phyloP scores from a whole-genome alignment of 257 asterid genomes.

The Striga asiatica region DNA sequence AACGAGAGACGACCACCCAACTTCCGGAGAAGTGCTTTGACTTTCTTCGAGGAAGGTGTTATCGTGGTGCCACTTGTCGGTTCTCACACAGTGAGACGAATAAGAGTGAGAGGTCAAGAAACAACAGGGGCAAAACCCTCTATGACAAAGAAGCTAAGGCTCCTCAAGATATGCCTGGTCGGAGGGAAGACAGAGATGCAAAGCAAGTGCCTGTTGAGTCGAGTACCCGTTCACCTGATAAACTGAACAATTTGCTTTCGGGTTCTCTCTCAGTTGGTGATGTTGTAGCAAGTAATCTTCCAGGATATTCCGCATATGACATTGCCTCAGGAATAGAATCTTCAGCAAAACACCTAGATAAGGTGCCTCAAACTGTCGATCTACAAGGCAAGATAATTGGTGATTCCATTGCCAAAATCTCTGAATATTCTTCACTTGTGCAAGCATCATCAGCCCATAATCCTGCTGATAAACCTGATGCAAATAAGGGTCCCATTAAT shows the following conservation, averaged over 20 bases:
- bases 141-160: conserved; percentile 27
- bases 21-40: conserved; percentile 51
- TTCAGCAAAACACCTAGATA: conserved; percentile 20
- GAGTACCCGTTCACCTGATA: conserved; percentile 20
- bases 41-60: conserved; percentile 67
- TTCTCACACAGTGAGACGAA: conserved; percentile 52
- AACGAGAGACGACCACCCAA: conserved; percentile 38
- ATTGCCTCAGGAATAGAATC: conserved; percentile 24
- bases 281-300: conserved; percentile 20
- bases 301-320: conserved; percentile 23
- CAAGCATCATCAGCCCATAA: conserved; percentile 20
- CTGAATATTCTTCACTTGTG: conserved; percentile 23
- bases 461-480: conserved; percentile 23
- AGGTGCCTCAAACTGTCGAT: conserved; percentile 27
- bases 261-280: conserved; percentile 17
- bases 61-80: conserved; percentile 76
- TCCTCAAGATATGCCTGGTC: conserved; percentile 21
- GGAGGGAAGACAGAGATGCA: conserved; percentile 22
- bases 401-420: conserved; percentile 25
- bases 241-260: conserved; percentile 17
- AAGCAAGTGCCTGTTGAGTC: conserved; percentile 23
- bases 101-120: conserved; percentile 42
- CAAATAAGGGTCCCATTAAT: conserved; percentile 12
- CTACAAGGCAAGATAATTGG: conserved; percentile 24
- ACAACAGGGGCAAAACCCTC: conserved; percentile 31